A percentile compares a stretch with the other conserved stretches of the same genome.
These are phyloP conservation scores for Chlorella sp. DNA, from an alignment of 139 green algal species.

Conservation along the genomic window DNA sequence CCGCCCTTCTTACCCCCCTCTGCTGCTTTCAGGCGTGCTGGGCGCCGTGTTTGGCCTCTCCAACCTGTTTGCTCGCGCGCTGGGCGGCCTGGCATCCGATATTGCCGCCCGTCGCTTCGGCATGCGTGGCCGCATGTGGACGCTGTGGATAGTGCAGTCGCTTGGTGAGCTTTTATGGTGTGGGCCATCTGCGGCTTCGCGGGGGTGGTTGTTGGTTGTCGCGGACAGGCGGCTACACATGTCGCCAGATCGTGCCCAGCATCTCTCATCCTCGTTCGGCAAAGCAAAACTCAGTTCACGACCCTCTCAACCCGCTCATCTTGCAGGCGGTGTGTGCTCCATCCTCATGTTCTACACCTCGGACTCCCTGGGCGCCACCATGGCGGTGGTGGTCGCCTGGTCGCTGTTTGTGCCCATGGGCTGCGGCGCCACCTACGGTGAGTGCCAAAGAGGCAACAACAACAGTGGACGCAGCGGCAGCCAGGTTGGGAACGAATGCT, in stretches of 20 bases:
- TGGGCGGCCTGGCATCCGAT: conserved; percentile 82
- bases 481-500: too few species aligned
- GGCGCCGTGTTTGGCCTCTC: conserved; percentile 86
- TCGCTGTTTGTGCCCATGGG: conserved; percentile 62
- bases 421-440: conserved; percentile 78
- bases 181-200: too few species aligned
- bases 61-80: conserved; percentile 91
- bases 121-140: conserved; percentile 82
- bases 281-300: too few species aligned
- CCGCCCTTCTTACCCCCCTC: too few species aligned
- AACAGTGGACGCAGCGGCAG: too few species aligned
- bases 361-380: conserved; percentile 70
- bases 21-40: conserved; percentile 59
- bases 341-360: conserved; percentile 76
- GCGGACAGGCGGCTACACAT: too few species aligned
- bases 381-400: conserved; percentile 87
- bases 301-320: not conserved
- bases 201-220: not conserved
- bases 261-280: too few species aligned
- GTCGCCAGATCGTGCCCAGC: too few species aligned
- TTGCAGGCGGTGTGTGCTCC: conserved; percentile 70
- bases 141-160: conserved; percentile 74
- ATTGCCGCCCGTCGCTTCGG: conserved; percentile 49
- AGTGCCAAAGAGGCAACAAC: too few species aligned
- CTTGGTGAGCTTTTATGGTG: conserved; percentile 40